phyloP scores from a whole-genome alignment of 371 early-diverging fungal species.

The Saksenaea vasiformis region DNA sequence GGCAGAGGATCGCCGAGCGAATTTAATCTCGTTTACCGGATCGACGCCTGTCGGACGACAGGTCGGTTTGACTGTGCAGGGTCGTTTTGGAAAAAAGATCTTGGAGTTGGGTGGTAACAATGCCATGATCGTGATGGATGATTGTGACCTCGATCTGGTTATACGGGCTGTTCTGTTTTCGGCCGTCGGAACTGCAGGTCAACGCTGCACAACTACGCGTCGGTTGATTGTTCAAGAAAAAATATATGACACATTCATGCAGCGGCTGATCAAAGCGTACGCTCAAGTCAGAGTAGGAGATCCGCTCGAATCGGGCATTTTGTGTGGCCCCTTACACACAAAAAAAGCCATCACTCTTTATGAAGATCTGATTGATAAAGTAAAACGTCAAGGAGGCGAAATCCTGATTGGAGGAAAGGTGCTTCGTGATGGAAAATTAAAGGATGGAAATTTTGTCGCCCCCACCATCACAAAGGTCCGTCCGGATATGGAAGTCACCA shows the following conservation, averaged over 20 bases:
- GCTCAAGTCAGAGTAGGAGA: constrained; percentile 89
- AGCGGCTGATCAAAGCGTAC: constrained; percentile 82
- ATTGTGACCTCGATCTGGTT: constrained; percentile 94
- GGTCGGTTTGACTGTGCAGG: constrained; percentile 80
- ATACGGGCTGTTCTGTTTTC: constrained; percentile 91
- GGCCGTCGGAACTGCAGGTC: constrained; percentile 97
- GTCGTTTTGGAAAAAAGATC: constrained; percentile 86
- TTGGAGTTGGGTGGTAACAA: constrained; percentile 97
- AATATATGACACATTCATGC: constrained; percentile 87
- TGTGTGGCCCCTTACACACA: constrained; percentile 96
- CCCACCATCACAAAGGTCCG: constrained; percentile 88
- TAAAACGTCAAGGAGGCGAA: constrained; percentile 86
- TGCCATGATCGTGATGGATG: constrained; percentile 90
- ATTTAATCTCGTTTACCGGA: constrained; percentile 89
- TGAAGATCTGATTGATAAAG: constrained; percentile 70
- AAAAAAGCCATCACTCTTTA: constrained; percentile 80
- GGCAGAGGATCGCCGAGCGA: constrained; percentile 71
- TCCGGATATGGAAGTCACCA: constrained; percentile 79
- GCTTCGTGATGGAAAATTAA: constrained; percentile 41
- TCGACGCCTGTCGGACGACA: constrained; percentile 81
- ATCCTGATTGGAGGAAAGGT: constrained; percentile 87
- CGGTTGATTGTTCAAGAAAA: constrained; percentile 89
- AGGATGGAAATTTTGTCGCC: constrained; percentile 87
- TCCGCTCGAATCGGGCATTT: constrained; percentile 78
- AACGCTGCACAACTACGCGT: constrained; percentile 95